Evolutionary conservation across 371 early-diverging fungal species (phyloP).

Genomic region (Actinomucor elegans): DNA sequence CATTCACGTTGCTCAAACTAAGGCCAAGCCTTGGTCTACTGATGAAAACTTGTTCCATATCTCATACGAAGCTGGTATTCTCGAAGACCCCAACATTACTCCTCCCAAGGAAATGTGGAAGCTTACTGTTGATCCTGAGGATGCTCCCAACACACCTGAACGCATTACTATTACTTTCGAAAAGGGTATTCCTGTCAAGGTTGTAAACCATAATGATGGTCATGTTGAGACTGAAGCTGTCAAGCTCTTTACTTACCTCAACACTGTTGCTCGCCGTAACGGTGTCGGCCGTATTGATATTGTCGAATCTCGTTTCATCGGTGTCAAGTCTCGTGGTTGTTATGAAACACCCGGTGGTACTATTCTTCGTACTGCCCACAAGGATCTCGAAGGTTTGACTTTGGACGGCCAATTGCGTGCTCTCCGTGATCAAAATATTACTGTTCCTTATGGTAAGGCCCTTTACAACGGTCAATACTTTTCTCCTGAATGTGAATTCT

Average conservation of each 20-base stretch:
- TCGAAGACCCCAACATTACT: conserved; percentile 91
- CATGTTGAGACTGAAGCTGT: conserved; percentile 73
- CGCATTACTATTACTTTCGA: conserved; percentile 87
- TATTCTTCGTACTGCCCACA: conserved; percentile 90
- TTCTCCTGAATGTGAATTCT: conserved; percentile 92
- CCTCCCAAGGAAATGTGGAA: conserved; percentile 98
- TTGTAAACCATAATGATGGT: conserved; percentile 78
- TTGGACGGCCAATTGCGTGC: conserved; percentile 95
- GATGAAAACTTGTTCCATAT: conserved; percentile 99
- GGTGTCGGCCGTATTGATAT: conserved; percentile 97
- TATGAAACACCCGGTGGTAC: conserved; percentile 98
- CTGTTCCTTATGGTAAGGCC: conserved; percentile 68
- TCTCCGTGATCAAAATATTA: conserved; percentile 86
- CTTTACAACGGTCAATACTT: conserved; percentile 96
- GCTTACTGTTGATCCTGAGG: conserved; percentile 91
- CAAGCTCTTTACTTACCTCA: conserved; percentile 91
- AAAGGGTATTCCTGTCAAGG: conserved; percentile 86
- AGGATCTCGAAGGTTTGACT: conserved; percentile 93
- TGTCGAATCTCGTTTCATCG: conserved; percentile 97
- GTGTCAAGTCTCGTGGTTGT: conserved; percentile 97
- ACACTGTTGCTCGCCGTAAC: conserved; percentile 93
- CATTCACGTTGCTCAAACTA: conserved; percentile 94
- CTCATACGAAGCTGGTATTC: conserved; percentile 96
- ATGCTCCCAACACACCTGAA: conserved; percentile 95
- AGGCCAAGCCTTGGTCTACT: conserved; percentile 97